A percentile compares a stretch with the other conserved stretches of the same genome.
Conservation (phyloP, 495 filamentous ascomycete species). For the Tuber melanosporum region DNA sequence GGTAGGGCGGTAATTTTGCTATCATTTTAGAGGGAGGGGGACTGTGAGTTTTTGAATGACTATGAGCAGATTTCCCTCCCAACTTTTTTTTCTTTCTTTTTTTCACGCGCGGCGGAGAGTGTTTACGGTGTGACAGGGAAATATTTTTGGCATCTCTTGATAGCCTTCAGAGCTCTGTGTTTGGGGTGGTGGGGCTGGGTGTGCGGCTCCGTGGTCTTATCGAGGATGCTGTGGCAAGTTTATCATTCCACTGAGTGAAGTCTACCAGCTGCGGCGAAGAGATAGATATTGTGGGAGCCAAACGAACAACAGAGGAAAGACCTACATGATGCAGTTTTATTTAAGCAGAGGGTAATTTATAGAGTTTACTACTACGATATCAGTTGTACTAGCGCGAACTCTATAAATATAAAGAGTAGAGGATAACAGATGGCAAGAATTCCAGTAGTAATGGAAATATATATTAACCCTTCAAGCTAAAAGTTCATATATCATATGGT, state of each 20-base stretch:
- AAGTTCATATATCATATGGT: background rate
- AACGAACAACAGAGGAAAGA: no score
- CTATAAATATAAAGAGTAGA: background rate
- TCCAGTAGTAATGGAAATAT: background rate
- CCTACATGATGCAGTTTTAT: background rate
- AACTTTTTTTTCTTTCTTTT: background rate
- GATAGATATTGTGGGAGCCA: background rate
- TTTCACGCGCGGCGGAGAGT: background rate
- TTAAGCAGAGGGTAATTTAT: background rate
- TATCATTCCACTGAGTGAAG: background rate
- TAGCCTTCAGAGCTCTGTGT: background rate
- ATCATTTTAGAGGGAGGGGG: background rate
- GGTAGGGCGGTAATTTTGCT: background rate
- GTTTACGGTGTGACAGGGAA: background rate
- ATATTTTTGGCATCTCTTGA: background rate
- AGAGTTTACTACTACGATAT: background rate
- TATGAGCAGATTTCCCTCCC: background rate
- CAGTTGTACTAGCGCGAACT: background rate
- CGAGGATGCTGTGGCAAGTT: background rate
- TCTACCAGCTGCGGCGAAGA: background rate
- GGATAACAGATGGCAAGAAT: background rate
- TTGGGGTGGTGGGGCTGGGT: background rate
- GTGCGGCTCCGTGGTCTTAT: background rate
- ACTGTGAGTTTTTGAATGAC: background rate
- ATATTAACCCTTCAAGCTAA: background rate